A percentile compares a stretch with the other conserved stretches of the same genome.
These are phyloP conservation scores for Clarireedia hainanense DNA, from an alignment of 2,329 filamentous ascomycete genomes.

Conservation along the genomic window DNA sequence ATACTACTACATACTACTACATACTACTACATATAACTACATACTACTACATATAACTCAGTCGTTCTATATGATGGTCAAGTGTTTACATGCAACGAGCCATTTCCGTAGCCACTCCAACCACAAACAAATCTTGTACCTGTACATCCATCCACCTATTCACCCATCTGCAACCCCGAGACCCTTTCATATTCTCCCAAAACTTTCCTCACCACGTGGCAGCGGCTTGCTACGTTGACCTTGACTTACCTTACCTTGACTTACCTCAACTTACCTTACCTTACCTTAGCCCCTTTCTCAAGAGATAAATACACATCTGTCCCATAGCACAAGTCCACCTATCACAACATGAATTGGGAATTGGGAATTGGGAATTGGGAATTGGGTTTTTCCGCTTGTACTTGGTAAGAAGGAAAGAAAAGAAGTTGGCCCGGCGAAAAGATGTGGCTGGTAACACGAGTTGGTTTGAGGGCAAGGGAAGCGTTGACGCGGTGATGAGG, in stretches of 20 bases:
- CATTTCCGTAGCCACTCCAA: too few relatives aligned
- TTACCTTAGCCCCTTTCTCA: background rate
- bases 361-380: too few relatives aligned
- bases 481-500: background rate
- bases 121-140: background rate
- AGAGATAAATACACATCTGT: too few relatives aligned
- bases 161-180: background rate
- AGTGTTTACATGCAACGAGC: too few relatives aligned
- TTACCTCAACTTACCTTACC: background rate
- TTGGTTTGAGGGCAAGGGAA: background rate
- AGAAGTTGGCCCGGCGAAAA: background rate
- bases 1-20: too few relatives aligned
- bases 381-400: background rate
- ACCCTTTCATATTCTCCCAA: background rate
- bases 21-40: too few relatives aligned
- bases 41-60: too few relatives aligned
- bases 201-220: constrained; percentile 1
- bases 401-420: background rate
- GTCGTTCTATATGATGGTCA: too few relatives aligned
- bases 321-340: background rate
- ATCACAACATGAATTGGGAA: background rate
- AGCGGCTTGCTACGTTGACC: background rate
- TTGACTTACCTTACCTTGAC: background rate
- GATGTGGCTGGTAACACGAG: background rate
- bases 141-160: background rate